Evolutionary conservation across 176 grass and related monocot species (phyloP).

Genomic region (Leersia perrieri): DNA sequence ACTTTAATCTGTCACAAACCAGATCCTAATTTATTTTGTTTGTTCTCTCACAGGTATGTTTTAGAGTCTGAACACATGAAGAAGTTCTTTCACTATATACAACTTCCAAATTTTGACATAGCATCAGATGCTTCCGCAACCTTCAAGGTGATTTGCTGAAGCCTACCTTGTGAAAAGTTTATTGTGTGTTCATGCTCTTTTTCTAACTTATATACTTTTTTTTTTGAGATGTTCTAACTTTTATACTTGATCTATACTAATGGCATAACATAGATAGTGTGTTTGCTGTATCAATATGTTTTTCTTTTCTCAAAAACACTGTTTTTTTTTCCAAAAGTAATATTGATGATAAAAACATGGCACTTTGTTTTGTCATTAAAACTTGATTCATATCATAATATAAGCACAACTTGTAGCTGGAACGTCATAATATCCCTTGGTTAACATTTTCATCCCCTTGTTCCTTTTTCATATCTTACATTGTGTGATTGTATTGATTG

Average conservation of each 20-base stretch:
- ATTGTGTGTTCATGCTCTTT: constrained; percentile 8
- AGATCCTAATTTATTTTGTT: constrained; percentile 23
- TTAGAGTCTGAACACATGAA: constrained; percentile 98
- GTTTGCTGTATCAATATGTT: no score
- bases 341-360: not conserved
- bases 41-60: constrained; percentile 64
- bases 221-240: no score
- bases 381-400: not conserved
- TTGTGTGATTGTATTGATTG: constrained; percentile 29
- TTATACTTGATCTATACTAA: not conserved
- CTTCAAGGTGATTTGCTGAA: constrained; percentile 64
- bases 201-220: not conserved
- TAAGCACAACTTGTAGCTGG: not conserved
- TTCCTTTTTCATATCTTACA: constrained; percentile 9
- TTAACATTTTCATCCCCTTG: not conserved
- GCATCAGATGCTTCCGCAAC: constrained; percentile 96
- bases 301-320: no score
- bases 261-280: not conserved
- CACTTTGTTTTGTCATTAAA: not conserved
- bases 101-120: constrained; percentile 99
- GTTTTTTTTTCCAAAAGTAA: not conserved
- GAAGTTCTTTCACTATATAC: constrained; percentile 98
- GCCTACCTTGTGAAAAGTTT: not conserved
- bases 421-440: no score
- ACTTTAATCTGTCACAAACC: not conserved